Conservation (phyloP, 331 rosid species). For the Pyrus hybrid region DNA sequence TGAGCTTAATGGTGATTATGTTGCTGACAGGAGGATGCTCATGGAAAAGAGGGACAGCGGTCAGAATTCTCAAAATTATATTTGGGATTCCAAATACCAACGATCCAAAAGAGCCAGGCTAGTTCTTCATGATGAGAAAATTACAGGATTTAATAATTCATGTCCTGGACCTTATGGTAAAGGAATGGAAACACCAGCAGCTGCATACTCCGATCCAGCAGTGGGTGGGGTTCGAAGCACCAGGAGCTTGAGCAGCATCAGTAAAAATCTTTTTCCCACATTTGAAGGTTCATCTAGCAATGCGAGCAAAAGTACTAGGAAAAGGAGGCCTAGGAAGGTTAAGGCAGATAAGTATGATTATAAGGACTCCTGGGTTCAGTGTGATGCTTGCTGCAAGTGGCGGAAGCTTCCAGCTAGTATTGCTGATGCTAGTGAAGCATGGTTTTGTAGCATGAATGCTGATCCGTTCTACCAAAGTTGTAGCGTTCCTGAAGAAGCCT, state of each 20-base stretch:
- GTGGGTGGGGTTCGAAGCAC: conserved; percentile 32
- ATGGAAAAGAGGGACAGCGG: conserved; percentile 36
- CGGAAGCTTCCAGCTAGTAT: conserved; percentile 62
- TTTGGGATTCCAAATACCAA: conserved; percentile 31
- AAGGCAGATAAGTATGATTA: conserved; percentile 20
- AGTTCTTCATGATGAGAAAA: conserved; percentile 28
- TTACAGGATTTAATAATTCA: conserved; percentile 18
- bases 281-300: conserved; percentile 36
- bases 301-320: conserved; percentile 20
- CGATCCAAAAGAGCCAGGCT: conserved; percentile 58
- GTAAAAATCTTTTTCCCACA: conserved; percentile 41
- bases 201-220: conserved; percentile 30
- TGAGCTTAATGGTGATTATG: conserved; percentile 49
- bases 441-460: conserved; percentile 95
- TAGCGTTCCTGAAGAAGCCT: conserved; percentile 57
- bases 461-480: conserved; percentile 69
- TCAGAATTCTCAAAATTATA: conserved; percentile 26
- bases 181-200: conserved; percentile 37
- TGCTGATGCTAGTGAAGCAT: conserved; percentile 52
- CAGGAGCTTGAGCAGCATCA: conserved; percentile 43
- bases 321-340: conserved; percentile 21
- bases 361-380: conserved; percentile 86
- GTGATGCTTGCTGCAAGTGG: conserved; percentile 94
- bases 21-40: conserved; percentile 16
- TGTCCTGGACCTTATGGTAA: conserved; percentile 22